phyloP scores from a whole-genome alignment of 345 rosid genomes.

The Eucalyptus cloeziana region DNA sequence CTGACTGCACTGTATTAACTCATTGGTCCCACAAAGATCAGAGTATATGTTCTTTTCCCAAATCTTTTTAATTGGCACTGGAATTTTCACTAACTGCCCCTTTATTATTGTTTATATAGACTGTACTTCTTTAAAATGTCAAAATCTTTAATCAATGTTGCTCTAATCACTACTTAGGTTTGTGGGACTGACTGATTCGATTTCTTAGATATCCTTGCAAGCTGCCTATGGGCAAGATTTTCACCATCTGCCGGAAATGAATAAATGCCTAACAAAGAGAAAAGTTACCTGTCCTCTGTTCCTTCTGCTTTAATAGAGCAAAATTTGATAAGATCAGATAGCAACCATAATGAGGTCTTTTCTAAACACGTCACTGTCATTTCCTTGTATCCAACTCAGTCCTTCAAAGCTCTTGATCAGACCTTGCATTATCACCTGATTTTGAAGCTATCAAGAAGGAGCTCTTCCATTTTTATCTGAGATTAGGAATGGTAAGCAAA shows the following conservation, averaged over 20 bases:
- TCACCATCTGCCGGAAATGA: background rate
- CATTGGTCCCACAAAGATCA: background rate
- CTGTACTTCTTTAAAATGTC: background rate
- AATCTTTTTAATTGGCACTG: background rate
- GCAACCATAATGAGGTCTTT: background rate
- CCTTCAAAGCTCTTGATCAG: background rate
- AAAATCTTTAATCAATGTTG: background rate
- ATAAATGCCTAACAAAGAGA: background rate
- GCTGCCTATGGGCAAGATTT: background rate
- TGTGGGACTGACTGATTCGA: background rate
- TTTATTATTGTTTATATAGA: background rate
- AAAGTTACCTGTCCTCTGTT: background rate
- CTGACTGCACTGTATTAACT: background rate
- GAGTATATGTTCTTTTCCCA: background rate
- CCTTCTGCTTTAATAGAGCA: background rate
- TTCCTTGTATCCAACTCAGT: background rate
- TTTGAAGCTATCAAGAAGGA: background rate
- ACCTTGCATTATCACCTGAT: background rate
- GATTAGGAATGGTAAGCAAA: background rate
- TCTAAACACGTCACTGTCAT: background rate
- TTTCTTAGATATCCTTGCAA: background rate
- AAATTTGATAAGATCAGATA: background rate
- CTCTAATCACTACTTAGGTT: background rate
- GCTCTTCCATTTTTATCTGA: background rate
- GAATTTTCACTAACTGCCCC: background rate